Evolutionary conservation across 176 grass and related monocot genomes (phyloP).

Genomic region (bread wheat (Triticum aestivum)): DNA sequence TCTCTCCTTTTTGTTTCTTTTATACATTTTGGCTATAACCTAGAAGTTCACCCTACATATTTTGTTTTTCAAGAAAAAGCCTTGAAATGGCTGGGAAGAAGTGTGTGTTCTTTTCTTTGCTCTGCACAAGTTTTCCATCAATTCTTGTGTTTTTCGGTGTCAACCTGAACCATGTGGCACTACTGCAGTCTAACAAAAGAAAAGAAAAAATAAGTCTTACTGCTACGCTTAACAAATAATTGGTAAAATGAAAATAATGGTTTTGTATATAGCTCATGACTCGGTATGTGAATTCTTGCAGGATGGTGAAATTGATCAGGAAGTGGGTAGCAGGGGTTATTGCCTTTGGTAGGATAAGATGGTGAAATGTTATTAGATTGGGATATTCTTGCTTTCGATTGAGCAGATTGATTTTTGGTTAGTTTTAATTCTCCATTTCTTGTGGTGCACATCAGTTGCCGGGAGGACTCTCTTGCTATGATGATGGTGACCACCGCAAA

Average conservation of each 20-base stretch:
- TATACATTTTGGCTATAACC: background rate
- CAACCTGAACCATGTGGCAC: background rate
- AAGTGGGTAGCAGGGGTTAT: background rate
- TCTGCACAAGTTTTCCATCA: background rate
- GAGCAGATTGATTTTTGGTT: constrained; percentile 5
- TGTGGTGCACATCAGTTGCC: constrained; percentile 16
- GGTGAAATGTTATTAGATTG: background rate
- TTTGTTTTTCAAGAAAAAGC: background rate
- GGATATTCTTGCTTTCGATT: background rate
- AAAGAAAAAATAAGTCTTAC: background rate
- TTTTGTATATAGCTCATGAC: background rate
- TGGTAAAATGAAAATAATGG: background rate
- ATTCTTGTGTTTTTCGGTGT: background rate
- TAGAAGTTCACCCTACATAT: background rate
- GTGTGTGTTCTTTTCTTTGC: background rate
- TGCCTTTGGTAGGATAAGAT: background rate
- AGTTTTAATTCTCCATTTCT: constrained; percentile 2
- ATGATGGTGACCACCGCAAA: constrained; percentile 28
- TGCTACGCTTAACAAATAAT: background rate
- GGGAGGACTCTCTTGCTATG: background rate
- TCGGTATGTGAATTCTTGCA: background rate
- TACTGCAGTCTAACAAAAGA: background rate
- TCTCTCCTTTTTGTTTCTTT: too few relatives aligned
- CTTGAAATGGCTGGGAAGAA: background rate
- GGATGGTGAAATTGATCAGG: background rate